Evolutionary conservation across 2,329 filamentous ascomycete genomes (phyloP).

Genomic region (Grosmannia clavigera): DNA sequence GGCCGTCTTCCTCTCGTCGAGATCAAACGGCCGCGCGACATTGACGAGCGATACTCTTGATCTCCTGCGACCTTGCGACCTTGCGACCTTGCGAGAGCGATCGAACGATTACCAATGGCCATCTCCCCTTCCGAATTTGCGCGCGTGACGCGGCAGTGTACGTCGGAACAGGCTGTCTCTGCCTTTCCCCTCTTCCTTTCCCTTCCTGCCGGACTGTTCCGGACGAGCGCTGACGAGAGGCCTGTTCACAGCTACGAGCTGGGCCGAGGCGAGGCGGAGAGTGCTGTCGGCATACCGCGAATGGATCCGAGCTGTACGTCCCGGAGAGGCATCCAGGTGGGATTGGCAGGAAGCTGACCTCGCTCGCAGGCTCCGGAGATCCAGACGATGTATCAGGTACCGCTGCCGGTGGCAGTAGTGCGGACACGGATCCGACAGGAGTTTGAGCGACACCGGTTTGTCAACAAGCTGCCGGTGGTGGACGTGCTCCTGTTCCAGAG

Average conservation of each 20-base stretch:
- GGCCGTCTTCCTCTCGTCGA: background rate
- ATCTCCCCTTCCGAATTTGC: constrained; percentile 91
- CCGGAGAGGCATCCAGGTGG: background rate
- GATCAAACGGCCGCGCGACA: background rate
- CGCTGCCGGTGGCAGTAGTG: constrained; percentile 74
- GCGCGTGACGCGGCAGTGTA: constrained; percentile 66
- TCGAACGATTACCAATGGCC: constrained; percentile 42
- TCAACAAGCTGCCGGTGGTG: constrained; percentile 75
- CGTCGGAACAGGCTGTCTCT: constrained; percentile 20
- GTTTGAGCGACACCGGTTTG: constrained; percentile 90
- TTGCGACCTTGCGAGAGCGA: background rate
- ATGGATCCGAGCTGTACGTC: constrained; percentile 89
- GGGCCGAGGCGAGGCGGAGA: constrained; percentile 75
- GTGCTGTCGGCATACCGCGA: constrained; percentile 84
- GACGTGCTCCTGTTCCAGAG: constrained; percentile 87
- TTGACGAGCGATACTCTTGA: background rate
- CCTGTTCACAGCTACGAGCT: constrained; percentile 59
- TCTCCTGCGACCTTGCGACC: background rate
- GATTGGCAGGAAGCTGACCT: background rate
- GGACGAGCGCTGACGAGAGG: background rate
- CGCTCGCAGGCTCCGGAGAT: constrained; percentile 73
- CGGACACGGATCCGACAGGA: constrained; percentile 92
- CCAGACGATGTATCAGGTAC: constrained; percentile 92
- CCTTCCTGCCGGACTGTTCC: background rate
- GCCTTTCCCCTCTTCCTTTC: background rate